Percentiles rank a stretch among this genome's conserved stretches.
Evolutionary conservation across 2,329 filamentous ascomycete species (phyloP).

Genomic region (Neonectria sp.): DNA sequence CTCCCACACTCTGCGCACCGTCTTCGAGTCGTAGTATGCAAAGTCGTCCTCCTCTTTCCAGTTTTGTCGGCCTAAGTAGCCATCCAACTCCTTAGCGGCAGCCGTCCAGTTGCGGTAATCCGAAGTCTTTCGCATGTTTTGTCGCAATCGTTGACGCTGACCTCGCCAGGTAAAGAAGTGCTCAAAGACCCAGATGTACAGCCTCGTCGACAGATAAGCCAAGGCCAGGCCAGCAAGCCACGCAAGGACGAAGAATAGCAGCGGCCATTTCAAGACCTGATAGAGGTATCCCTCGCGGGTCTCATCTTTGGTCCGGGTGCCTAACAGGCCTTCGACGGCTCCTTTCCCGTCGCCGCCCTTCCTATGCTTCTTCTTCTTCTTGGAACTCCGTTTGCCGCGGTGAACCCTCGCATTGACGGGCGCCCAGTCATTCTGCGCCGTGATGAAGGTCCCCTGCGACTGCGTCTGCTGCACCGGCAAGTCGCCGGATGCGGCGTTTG

Average conservation of each 20-base stretch:
- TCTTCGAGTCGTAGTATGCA: slow-evolving; percentile 90
- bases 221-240: slow-evolving; percentile 83
- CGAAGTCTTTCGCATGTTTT: slow-evolving; percentile 78
- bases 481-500: slow-evolving; percentile 58
- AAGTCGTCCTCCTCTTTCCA: slow-evolving; percentile 87
- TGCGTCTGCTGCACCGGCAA: slow-evolving; percentile 44
- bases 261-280: slow-evolving; percentile 90
- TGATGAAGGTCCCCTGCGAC: slow-evolving; percentile 75
- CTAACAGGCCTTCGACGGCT: slow-evolving; percentile 58
- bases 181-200: slow-evolving; percentile 95
- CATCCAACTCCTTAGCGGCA: slow-evolving; percentile 84
- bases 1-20: slow-evolving; percentile 81
- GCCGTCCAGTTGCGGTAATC: slow-evolving; percentile 88
- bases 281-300: slow-evolving; percentile 96
- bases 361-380: slow-evolving; percentile 50
- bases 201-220: slow-evolving; percentile 83
- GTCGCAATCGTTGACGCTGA: slow-evolving; percentile 78
- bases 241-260: slow-evolving; percentile 82
- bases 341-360: slow-evolving; percentile 55
- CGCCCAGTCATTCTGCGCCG: slow-evolving; percentile 95
- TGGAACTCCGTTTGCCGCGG: slow-evolving; percentile 55
- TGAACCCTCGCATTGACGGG: slow-evolving; percentile 83
- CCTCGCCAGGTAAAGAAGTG: slow-evolving; percentile 93
- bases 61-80: slow-evolving; percentile 82
- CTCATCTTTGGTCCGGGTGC: slow-evolving; percentile 84